Evolutionary conservation across 2,329 filamentous ascomycete genomes (phyloP).

Genomic region (Claviceps pazoutovae): DNA sequence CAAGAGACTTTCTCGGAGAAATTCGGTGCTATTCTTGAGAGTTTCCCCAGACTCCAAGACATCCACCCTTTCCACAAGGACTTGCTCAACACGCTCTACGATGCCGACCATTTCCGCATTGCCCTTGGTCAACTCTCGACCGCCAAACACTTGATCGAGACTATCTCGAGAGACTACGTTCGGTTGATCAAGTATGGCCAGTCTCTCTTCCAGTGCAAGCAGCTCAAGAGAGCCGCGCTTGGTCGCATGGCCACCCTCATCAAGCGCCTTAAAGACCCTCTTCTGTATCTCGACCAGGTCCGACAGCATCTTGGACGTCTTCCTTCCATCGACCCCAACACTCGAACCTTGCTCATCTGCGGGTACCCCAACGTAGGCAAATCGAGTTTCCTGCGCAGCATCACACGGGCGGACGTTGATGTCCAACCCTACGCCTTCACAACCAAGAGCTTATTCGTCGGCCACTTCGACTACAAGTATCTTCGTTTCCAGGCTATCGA

Average conservation of each 20-base stretch:
- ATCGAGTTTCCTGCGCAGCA: slow-evolving; percentile 83
- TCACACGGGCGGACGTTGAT: slow-evolving; percentile 89
- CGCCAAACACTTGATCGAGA: slow-evolving; percentile 92
- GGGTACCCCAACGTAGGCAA: slow-evolving; percentile 98
- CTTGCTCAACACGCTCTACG: slow-evolving; percentile 90
- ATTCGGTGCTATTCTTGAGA: slow-evolving; percentile 76
- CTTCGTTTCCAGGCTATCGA: slow-evolving; percentile 63
- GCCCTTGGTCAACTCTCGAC: slow-evolving; percentile 92
- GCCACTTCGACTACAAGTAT: slow-evolving; percentile 89
- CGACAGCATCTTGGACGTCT: slow-evolving; percentile 94
- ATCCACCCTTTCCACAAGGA: slow-evolving; percentile 84
- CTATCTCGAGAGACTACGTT: slow-evolving; percentile 90
- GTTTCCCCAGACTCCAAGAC: slow-evolving; percentile 83
- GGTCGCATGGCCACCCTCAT: slow-evolving; percentile 98
- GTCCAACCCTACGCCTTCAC: slow-evolving; percentile 98
- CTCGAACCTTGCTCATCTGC: slow-evolving; percentile 86
- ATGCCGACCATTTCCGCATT: slow-evolving; percentile 95
- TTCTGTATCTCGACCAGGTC: slow-evolving; percentile 82
- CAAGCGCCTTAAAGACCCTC: slow-evolving; percentile 84
- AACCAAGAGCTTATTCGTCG: slow-evolving; percentile 92
- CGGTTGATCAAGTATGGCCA: slow-evolving; percentile 86
- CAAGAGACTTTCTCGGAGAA: slow-evolving; percentile 95
- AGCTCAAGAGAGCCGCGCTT: slow-evolving; percentile 88
- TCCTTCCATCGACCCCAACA: slow-evolving; percentile 96
- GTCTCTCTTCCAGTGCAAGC: slow-evolving; percentile 96